Conservation (phyloP, 192 early-diverging fungal genomes). For the Podila minutissima region DNA sequence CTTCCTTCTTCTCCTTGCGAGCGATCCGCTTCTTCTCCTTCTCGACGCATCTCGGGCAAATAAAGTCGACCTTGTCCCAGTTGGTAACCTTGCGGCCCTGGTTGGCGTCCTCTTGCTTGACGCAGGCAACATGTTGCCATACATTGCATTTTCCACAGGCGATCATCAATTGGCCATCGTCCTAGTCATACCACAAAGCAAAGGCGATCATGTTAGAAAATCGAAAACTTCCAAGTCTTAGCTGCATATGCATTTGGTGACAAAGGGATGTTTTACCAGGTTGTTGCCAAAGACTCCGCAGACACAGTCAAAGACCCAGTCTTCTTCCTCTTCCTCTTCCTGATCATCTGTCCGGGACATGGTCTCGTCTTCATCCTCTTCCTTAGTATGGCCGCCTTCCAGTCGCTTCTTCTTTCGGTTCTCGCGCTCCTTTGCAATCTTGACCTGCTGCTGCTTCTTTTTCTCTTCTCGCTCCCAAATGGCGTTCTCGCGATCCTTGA, state of each 20-base stretch:
- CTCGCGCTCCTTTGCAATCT: constrained; percentile 51
- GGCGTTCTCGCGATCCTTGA: constrained; percentile 50
- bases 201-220: background rate
- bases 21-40: constrained; percentile 23
- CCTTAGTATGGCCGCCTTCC: constrained; percentile 22
- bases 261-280: constrained; percentile 40
- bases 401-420: constrained; percentile 37
- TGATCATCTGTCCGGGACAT: constrained; percentile 15
- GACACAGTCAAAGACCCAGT: constrained; percentile 61
- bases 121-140: constrained; percentile 80
- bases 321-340: constrained; percentile 50
- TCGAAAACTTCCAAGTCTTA: no score
- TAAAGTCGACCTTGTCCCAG: constrained; percentile 61
- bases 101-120: constrained; percentile 51
- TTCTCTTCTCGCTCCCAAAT: constrained; percentile 41
- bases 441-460: constrained; percentile 33
- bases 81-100: constrained; percentile 32
- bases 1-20: constrained; percentile 31
- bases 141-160: constrained; percentile 72
- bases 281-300: constrained; percentile 59
- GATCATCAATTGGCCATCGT: constrained; percentile 79
- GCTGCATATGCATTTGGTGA: no score
- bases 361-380: constrained; percentile 17
- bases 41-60: constrained; percentile 56
- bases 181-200: constrained; percentile 25